Conservation (phyloP, 2,329 filamentous ascomycete genomes). For the Cladobotryum protrusum region DNA sequence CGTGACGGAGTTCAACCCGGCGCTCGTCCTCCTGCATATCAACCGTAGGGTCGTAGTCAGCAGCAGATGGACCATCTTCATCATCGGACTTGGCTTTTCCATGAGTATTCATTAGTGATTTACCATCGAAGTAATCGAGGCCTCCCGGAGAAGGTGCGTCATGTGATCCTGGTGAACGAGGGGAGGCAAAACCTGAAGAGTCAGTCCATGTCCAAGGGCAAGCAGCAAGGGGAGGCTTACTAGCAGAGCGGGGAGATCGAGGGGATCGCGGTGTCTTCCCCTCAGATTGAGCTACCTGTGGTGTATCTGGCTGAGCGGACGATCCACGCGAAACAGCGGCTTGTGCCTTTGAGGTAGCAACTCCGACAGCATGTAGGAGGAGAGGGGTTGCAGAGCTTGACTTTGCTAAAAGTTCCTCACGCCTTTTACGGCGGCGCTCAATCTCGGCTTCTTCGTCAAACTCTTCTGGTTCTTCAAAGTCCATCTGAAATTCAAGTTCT, state of each 20-base stretch:
- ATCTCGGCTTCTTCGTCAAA: constrained; percentile 78
- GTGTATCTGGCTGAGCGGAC: constrained; percentile 40
- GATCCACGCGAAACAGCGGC: constrained; percentile 46
- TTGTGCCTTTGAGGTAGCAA: constrained; percentile 50
- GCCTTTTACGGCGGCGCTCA: constrained; percentile 74
- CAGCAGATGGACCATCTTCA: constrained; percentile 78
- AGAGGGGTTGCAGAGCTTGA: constrained; percentile 68
- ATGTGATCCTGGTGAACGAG: constrained; percentile 38
- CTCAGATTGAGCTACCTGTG: constrained; percentile 24
- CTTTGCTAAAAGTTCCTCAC: constrained; percentile 80
- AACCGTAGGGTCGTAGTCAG: constrained; percentile 82
- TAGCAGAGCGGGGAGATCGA: constrained; percentile 39
- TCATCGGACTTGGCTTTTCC: constrained; percentile 35
- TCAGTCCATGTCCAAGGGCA: constrained; percentile 16
- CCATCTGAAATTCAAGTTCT: constrained; percentile 32
- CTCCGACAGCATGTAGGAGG: constrained; percentile 66
- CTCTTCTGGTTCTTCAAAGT: constrained; percentile 51
- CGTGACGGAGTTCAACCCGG: constrained; percentile 59
- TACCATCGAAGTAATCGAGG: constrained; percentile 60
- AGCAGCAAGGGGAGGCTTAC: constrained; percentile 29
- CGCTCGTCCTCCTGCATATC: constrained; percentile 82
- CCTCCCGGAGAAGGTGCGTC: constrained; percentile 51
- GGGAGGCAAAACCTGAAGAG: constrained; percentile 33
- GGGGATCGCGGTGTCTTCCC: constrained; percentile 39
- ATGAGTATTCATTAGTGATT: constrained; percentile 59